Evolutionary conservation across 2,329 filamentous ascomycete species (phyloP), one percentile per base, ranked within the genome.

Genomic region (Hirsutella thompsonii): DNA sequence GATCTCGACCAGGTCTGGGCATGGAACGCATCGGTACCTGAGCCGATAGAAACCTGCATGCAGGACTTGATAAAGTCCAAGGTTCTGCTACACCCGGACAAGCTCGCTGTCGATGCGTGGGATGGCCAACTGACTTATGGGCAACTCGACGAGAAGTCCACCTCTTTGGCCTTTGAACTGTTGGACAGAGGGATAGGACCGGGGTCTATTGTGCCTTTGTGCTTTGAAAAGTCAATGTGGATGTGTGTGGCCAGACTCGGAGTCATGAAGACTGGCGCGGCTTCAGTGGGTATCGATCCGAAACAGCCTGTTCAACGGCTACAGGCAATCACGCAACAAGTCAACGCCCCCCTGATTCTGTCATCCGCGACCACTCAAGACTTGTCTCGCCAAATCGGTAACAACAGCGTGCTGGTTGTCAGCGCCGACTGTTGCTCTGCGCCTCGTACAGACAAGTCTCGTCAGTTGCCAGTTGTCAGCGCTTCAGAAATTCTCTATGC

Each of bases 151-250:
- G 19, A 23, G 4, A 20, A 42, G 21, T 40, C 44, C 1, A 40
- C 41, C 6, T 20, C 11, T 0, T 3, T 48, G 5, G 43, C 43
- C 4, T n/a, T 26, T 5, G 40, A 30, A 5, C 43, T 49, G 14
- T 30, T 45, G 4, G 13, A 13, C 1, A 20, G 23, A 8, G 29
- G 39, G 2, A 39, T 48, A 11, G 39, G 11, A 18, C 19, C 34
- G 13, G 42, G 55, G 23, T 39, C 26, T 3, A 34, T 48, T 2
- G 45, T 55, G 5, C 47, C 47, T 2, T 36, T 54, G 10, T 50
- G 41, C 30, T 54, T 55, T 11, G 46, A 53, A 16, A 55, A 55
- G 38, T 50, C 51, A 3, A 42, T 41, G 20, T 54, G 50, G 50
- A 45, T 45, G 18, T 33, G 46, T 0, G 48, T 55, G 3, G 45